Evolutionary conservation across 306 rosid genomes (phyloP).

Genomic region (Quercus parvula): DNA sequence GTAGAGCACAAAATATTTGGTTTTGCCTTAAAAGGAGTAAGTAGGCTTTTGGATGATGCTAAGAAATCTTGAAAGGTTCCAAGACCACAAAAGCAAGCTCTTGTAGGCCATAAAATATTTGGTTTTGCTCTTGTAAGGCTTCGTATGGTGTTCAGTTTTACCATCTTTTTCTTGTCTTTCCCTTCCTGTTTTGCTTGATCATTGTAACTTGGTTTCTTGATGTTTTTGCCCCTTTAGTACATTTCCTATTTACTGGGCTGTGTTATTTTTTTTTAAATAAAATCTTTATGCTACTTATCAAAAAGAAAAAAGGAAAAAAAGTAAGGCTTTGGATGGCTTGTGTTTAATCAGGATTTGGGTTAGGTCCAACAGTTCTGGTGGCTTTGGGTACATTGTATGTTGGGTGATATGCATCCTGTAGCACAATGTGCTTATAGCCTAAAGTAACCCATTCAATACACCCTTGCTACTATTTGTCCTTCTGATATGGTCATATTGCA

Average conservation of each 20-base stretch:
- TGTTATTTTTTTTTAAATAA: no score
- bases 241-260: no score
- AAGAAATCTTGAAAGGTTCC: no score
- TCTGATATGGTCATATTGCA: background rate
- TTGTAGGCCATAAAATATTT: no score
- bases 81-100: background rate
- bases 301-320: background rate
- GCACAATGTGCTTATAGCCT: background rate
- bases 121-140: background rate
- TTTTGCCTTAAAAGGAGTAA: no score
- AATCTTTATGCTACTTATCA: no score
- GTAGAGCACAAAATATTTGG: no score
- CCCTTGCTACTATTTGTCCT: background rate
- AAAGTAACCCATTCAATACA: background rate
- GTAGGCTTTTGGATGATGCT: background rate
- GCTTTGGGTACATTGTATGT: background rate
- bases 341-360: background rate
- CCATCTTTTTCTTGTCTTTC: no score
- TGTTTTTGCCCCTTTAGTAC: no score
- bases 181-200: no score
- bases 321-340: background rate
- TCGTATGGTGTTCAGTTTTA: no score
- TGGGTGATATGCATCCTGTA: background rate
- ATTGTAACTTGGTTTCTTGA: no score
- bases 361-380: background rate